Evolutionary conservation across 2,329 filamentous ascomycete genomes (phyloP).

Genomic region (Capronia americana): DNA sequence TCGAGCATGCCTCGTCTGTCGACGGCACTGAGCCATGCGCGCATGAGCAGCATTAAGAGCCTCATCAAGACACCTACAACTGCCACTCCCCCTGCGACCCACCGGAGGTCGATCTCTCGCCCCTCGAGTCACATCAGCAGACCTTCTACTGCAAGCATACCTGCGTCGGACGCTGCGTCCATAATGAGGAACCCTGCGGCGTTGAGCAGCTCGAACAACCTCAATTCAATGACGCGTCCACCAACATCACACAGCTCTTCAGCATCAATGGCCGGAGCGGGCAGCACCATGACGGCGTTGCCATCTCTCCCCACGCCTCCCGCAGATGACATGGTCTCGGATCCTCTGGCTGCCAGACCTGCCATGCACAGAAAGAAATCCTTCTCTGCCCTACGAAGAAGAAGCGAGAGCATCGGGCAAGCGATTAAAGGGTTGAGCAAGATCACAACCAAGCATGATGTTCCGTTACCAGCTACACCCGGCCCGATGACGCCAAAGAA

Average conservation of each 20-base stretch:
- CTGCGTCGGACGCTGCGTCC: conserved; percentile 9
- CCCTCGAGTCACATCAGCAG: conserved; percentile 28
- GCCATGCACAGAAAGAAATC: conserved; percentile 35
- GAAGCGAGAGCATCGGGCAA: conserved; percentile 39
- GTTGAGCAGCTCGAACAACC: conserved; percentile 18
- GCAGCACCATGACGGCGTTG: conserved; percentile 28
- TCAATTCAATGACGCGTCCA: conserved; percentile 19
- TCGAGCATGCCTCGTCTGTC: conserved; percentile 35
- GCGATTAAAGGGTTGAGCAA: conserved; percentile 37
- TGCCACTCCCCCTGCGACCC: conserved; percentile 23
- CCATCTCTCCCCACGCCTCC: conserved; percentile 26
- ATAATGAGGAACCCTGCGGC: conserved; percentile 19
- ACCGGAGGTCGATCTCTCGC: conserved; percentile 20
- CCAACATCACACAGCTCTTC: conserved; percentile 25
- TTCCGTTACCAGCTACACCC: conserved; percentile 23
- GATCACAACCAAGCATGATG: conserved; percentile 29
- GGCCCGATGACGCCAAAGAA: conserved; percentile 22
- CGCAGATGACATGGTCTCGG: conserved; percentile 18
- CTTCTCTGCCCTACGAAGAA: conserved; percentile 33
- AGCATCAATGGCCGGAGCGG: conserved; percentile 13
- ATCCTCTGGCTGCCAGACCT: conserved; percentile 8
- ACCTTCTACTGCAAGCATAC: conserved; percentile 30
- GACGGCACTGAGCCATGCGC: conserved; percentile 33
- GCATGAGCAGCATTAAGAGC: conserved; percentile 39
- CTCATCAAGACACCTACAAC: conserved; percentile 36